phyloP scores from a whole-genome alignment of 306 rosid genomes.

The Canavalia gladiata region DNA sequence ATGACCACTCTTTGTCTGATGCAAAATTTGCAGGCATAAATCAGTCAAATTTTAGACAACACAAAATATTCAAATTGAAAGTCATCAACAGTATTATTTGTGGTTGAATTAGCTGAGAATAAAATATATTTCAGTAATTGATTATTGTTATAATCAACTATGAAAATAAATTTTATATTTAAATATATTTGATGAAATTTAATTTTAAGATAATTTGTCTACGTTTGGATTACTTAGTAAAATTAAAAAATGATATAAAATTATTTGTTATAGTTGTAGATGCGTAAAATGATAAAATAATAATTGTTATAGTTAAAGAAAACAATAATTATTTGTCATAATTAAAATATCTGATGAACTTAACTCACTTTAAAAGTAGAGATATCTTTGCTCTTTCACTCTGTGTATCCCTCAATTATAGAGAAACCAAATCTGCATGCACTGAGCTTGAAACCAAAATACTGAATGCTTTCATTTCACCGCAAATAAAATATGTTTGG shows the following conservation, averaged over 20 bases:
- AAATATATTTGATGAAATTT: not conserved
- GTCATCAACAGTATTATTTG: not conserved
- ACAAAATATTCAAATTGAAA: not conserved
- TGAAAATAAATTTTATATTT: not conserved
- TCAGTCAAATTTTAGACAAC: slow-evolving; percentile 24
- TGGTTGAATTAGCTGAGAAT: not conserved
- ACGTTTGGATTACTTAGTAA: not conserved
- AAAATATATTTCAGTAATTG: not conserved
- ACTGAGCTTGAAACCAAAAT: no score
- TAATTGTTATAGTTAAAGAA: not conserved
- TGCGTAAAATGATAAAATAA: not conserved
- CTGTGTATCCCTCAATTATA: no score
- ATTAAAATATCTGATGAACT: no score
- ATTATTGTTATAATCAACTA: not conserved
- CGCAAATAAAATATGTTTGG: no score
- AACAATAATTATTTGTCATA: not conserved
- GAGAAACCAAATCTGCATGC: no score
- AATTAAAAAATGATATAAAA: not conserved
- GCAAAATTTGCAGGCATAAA: slow-evolving; percentile 28
- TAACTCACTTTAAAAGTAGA: no score
- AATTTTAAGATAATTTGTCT: not conserved
- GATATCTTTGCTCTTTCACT: no score
- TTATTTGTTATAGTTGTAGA: not conserved
- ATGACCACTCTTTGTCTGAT: not conserved
- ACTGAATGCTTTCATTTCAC: no score